Evolutionary conservation across 345 rosid genomes (phyloP).

Genomic region (Limnanthes douglasii): DNA sequence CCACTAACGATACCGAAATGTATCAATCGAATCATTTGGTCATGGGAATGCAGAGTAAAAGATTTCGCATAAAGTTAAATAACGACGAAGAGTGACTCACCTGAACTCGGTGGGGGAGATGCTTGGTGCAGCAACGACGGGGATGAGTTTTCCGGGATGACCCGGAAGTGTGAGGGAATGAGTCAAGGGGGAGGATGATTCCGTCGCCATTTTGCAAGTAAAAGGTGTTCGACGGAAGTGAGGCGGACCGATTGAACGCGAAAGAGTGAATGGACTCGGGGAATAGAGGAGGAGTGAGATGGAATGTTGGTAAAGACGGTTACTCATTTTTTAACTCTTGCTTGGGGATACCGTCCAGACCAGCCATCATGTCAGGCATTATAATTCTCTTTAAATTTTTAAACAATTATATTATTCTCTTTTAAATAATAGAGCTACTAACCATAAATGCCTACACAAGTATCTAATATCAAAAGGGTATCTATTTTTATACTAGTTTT

Average conservation of each 20-base stretch:
- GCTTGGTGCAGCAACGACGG: constrained; percentile 41
- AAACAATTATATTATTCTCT: no score
- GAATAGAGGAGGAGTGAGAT: constrained; percentile 5
- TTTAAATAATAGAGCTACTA: no score
- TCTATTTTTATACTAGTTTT: no score
- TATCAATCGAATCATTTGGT: not conserved
- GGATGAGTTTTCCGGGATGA: constrained; percentile 50
- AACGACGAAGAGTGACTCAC: constrained; percentile 9
- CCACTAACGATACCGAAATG: not conserved
- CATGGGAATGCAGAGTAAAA: not conserved
- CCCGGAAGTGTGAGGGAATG: constrained; percentile 28
- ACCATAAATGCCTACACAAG: no score
- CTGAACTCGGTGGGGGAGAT: constrained; percentile 56
- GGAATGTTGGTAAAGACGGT: constrained; percentile 4
- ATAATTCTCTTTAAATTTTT: no score
- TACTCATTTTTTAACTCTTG: no score
- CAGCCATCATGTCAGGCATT: no score
- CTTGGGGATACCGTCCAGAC: no score
- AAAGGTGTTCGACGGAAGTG: constrained; percentile 6
- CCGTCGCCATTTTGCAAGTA: constrained; percentile 23
- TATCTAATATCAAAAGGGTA: no score
- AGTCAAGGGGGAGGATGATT: constrained; percentile 15
- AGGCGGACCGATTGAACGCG: constrained; percentile 6
- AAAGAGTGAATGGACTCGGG: constrained; percentile 11
- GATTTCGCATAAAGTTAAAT: not conserved